Evolutionary conservation across 2,329 filamentous ascomycete genomes (phyloP).

Genomic region (Phyllosticta citriasiana): DNA sequence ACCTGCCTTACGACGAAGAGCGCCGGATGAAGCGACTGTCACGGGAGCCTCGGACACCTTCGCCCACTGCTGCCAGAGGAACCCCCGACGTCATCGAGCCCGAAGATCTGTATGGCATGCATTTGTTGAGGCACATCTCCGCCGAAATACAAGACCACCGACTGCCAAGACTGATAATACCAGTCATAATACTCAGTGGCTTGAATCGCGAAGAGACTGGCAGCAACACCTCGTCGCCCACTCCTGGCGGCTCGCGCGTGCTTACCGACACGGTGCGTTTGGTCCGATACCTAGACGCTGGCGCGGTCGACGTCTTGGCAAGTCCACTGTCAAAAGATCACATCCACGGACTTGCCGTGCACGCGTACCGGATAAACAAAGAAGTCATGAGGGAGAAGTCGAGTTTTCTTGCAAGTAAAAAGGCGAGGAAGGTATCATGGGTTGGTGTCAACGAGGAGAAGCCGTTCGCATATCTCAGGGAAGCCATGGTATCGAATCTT

Average conservation of each 20-base stretch:
- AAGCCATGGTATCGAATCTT: slow-evolving; percentile 85
- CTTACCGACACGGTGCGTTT: slow-evolving; percentile 45
- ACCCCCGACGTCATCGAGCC: slow-evolving; percentile 25
- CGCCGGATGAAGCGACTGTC: slow-evolving; percentile 30
- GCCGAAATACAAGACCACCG: slow-evolving; percentile 32
- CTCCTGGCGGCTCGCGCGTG: slow-evolving; percentile 26
- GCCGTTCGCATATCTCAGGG: slow-evolving; percentile 79
- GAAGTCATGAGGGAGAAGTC: slow-evolving; percentile 65
- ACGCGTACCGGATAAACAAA: slow-evolving; percentile 74
- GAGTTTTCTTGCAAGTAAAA: slow-evolving; percentile 59
- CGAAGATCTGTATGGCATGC: slow-evolving; percentile 33
- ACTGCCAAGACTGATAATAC: slow-evolving; percentile 31
- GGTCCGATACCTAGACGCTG: slow-evolving; percentile 69
- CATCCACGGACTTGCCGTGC: slow-evolving; percentile 66
- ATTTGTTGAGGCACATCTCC: slow-evolving; percentile 31
- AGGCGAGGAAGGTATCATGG: slow-evolving; percentile 80
- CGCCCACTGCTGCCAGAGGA: slow-evolving; percentile 25
- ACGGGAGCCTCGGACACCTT: slow-evolving; percentile 31
- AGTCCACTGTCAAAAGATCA: slow-evolving; percentile 67
- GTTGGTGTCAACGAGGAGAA: slow-evolving; percentile 77
- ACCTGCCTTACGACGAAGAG: slow-evolving; percentile 34
- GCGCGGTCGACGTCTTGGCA: slow-evolving; percentile 75
- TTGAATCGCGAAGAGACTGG: slow-evolving; percentile 23
- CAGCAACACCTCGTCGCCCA: slow-evolving; percentile 11
- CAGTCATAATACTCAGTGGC: slow-evolving; percentile 30